Percentiles rank a stretch among this genome's conserved stretches.
phyloP scores from a whole-genome alignment of 768 basidiomycete genomes.

The Paxillus involutus region DNA sequence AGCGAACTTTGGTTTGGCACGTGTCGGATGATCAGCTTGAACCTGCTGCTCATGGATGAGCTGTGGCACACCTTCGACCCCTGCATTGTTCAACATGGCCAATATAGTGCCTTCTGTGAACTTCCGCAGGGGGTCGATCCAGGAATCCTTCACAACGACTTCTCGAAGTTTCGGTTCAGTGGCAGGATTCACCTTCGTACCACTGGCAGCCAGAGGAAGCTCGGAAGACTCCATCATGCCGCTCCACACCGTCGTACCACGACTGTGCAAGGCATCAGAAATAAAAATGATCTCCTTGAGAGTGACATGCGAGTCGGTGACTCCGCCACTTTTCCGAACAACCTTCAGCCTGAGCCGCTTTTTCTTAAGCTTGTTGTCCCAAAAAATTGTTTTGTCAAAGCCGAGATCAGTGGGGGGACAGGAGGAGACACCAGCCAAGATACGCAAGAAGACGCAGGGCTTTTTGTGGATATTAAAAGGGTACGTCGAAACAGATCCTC shows the following conservation, averaged over 20 bases:
- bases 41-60: slow-evolving; percentile 4
- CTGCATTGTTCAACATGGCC: not conserved
- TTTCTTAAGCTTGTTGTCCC: not conserved
- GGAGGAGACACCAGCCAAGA: not conserved
- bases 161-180: not conserved
- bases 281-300: not conserved
- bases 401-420: not conserved
- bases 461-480: not conserved
- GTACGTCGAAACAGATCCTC: not conserved
- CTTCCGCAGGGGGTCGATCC: not conserved
- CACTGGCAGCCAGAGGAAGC: too few relatives aligned
- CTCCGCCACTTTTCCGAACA: too few relatives aligned
- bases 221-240: not conserved
- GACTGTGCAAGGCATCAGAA: not conserved
- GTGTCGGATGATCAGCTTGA: not conserved
- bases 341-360: too few relatives aligned
- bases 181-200: too few relatives aligned
- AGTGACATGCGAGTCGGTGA: not conserved
- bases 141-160: slow-evolving; percentile 6
- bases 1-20: not conserved
- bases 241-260: slow-evolving; percentile 1
- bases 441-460: not conserved
- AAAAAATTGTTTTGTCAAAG: not conserved
- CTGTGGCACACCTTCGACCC: not conserved
- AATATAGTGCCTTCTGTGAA: slow-evolving; percentile 2